These are phyloP conservation scores for Emergomyces pasteurianus DNA, from an alignment of 2,329 filamentous ascomycete genomes.

Conservation along the genomic window DNA sequence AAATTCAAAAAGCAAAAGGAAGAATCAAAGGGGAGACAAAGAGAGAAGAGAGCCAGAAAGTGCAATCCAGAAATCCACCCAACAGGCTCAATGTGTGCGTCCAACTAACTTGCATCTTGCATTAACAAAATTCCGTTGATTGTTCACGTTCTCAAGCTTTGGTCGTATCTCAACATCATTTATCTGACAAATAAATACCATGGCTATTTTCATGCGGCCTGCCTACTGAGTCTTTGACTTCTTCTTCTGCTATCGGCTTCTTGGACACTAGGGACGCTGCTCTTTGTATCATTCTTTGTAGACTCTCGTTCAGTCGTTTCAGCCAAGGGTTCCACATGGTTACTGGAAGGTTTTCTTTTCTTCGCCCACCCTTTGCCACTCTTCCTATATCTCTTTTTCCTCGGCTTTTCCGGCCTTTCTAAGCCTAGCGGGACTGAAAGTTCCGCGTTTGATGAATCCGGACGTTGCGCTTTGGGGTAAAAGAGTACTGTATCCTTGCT, in stretches of 20 bases:
- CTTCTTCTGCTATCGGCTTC: not conserved
- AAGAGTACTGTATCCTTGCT: not conserved
- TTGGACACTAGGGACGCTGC: too few species aligned
- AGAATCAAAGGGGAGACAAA: not conserved
- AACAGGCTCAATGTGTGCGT: not conserved
- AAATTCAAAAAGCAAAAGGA: not conserved
- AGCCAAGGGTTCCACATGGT: not conserved
- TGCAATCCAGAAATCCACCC: not conserved
- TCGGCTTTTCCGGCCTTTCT: too few species aligned
- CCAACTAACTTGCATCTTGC: too few species aligned
- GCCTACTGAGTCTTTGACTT: not conserved
- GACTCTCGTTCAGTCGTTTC: not conserved
- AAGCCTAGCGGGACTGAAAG: not conserved
- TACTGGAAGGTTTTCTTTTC: not conserved
- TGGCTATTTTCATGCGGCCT: not conserved
- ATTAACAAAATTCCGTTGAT: not conserved
- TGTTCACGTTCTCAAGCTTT: too few species aligned
- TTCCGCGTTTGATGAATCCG: not conserved
- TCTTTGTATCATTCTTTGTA: not conserved
- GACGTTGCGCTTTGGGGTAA: not conserved
- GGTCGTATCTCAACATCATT: not conserved
- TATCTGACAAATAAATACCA: not conserved
- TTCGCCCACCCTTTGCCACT: not conserved
- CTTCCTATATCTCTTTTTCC: not conserved
- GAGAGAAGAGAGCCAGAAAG: not conserved